Evolutionary conservation across 129 eudicot genomes (phyloP).

Genomic region (Solidago caesia): DNA sequence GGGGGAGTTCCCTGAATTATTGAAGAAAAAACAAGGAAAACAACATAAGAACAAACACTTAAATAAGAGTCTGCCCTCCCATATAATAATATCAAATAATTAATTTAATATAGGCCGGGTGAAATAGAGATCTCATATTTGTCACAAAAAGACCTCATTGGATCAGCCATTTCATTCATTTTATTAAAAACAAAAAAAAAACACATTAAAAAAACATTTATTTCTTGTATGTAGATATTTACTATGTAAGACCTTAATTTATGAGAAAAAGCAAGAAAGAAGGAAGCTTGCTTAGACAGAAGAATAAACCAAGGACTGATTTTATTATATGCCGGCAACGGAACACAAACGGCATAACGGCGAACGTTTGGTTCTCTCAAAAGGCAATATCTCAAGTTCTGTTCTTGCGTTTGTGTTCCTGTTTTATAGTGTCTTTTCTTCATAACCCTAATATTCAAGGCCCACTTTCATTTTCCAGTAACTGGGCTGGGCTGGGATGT

Average conservation of each 20-base stretch:
- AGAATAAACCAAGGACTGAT: neutral
- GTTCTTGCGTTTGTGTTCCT: neutral
- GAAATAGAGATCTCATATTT: constrained; percentile 8
- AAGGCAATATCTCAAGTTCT: constrained; percentile 3
- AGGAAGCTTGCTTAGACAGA: neutral
- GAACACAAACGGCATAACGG: constrained; percentile 10
- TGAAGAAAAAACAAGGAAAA: neutral
- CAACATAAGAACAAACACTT: neutral
- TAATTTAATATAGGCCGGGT: constrained; percentile 7
- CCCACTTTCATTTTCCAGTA: neutral
- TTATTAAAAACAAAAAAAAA: neutral
- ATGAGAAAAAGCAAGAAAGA: constrained; percentile 2
- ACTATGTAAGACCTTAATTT: neutral
- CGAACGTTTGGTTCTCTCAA: constrained; percentile 13
- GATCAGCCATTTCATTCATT: constrained; percentile 14
- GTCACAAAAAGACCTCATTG: constrained; percentile 6
- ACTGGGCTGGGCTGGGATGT: too few species aligned
- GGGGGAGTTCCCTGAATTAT: constrained; percentile 8
- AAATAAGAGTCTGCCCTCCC: neutral
- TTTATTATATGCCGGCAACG: constrained; percentile 20
- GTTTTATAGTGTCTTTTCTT: neutral
- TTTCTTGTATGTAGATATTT: neutral
- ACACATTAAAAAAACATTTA: neutral
- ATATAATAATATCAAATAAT: neutral
- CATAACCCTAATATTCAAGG: neutral